Percentiles rank a stretch among this genome's conserved stretches.
Conservation (phyloP, 257 asterid species). For the Paraleonurus japonicus region DNA sequence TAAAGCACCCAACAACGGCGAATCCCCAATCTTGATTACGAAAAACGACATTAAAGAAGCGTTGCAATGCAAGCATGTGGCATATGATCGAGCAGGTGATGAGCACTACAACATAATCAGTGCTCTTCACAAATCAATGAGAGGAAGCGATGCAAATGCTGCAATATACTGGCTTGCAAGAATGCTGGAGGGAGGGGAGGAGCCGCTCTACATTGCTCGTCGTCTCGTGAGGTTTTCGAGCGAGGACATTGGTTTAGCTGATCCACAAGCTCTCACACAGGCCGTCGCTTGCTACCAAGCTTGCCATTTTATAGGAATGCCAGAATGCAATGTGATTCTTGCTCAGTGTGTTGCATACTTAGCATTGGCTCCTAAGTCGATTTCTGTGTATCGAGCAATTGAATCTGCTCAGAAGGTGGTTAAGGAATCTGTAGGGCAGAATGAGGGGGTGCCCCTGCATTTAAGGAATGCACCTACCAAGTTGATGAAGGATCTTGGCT, state of each 20-base stretch:
- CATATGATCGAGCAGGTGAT: constrained; percentile 73
- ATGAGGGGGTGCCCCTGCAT: constrained; percentile 78
- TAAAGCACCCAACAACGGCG: too few relatives aligned
- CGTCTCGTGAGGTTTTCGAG: constrained; percentile 70
- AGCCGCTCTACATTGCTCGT: constrained; percentile 82
- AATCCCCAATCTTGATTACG: neutral
- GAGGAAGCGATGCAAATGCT: constrained; percentile 77
- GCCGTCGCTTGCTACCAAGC: constrained; percentile 87
- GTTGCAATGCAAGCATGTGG: constrained; percentile 68
- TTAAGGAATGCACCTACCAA: constrained; percentile 91
- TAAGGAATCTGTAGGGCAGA: constrained; percentile 76
- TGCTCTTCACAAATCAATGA: constrained; percentile 85
- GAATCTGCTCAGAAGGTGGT: constrained; percentile 58
- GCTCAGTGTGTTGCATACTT: constrained; percentile 75
- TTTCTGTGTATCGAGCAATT: constrained; percentile 61
- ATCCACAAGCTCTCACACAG: constrained; percentile 69
- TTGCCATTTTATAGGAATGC: constrained; percentile 82
- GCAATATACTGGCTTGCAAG: constrained; percentile 81
- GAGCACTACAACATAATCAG: constrained; percentile 83
- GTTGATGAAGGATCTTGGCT: constrained; percentile 82
- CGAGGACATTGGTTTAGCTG: constrained; percentile 81
- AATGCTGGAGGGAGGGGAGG: constrained; percentile 90
- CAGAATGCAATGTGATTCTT: constrained; percentile 71
- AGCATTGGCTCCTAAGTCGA: constrained; percentile 80
- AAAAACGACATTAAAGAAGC: constrained; percentile 56